Evolutionary conservation across 352 stramenopile species (phyloP), one percentile per base, ranked within the genome.

Genomic region (Phytopythium helicoides): DNA sequence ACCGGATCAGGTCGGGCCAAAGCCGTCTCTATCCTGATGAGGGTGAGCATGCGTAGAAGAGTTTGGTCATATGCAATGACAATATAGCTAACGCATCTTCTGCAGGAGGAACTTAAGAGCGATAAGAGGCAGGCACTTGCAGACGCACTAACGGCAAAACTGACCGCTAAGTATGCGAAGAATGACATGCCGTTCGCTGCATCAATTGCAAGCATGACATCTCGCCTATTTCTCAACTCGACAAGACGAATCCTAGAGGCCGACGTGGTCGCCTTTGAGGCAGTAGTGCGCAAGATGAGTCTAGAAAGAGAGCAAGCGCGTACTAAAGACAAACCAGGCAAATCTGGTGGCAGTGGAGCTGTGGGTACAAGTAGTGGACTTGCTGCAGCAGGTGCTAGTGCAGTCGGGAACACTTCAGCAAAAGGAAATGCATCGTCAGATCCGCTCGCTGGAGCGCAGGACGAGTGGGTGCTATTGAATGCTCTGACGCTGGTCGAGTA

Each of bases 391-490:
- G 40, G 42, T 51, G 26, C 26, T 18, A 28, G 45, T 38, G 46
- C 35, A 19, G 21, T 31, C 35, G 42, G 62, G 28, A 47, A 22
- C 28, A 54, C 1, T 47, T n/a, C 31, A 53, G 19, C 23, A 37
- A 42, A 10, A 10, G 36, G 39, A 33, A 18, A n/a, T n/a, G n/a
- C n/a, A n/a, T n/a, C 52, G 7, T 65, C 39, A 28, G 52, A 52
- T 23, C 47, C 64, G 19, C 60, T 65, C 26, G 56, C 85, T 1
- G 69, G 78, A 34, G 62, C 54, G 4, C 73, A 85, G 28, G 78
- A 89, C 49, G 78, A 89, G 54, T 89, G 78, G 78, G 78, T 89
- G 14, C 63, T 89, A 47, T 69, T 89, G 11, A 87, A 89, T 45
- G 78, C 78, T 11, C 68, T 89, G 23, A 85, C 73, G 23, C 67